Evolutionary conservation across 352 stramenopile species (phyloP), one percentile per base, ranked within the genome.

Genomic region (Phytophthora sojae): DNA sequence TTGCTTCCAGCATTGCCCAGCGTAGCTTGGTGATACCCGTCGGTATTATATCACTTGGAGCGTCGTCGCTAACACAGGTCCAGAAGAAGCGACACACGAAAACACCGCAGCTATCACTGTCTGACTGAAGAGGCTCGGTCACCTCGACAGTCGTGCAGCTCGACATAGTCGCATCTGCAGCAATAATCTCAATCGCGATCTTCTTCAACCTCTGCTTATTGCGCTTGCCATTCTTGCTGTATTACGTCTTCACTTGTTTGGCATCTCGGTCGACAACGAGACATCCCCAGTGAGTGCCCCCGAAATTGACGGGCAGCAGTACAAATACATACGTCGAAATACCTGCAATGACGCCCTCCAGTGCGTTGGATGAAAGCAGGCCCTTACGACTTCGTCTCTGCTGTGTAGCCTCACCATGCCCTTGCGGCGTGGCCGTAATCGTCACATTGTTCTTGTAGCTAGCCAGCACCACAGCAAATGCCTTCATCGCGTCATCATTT

Each of bases 51-150:
- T n/a, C n/a, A n/a, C n/a, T n/a, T n/a, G n/a, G n/a, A n/a, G n/a
- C n/a, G n/a, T n/a, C n/a, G n/a, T n/a, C n/a, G n/a, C n/a, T n/a
- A n/a, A n/a, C n/a, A n/a, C n/a, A n/a, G n/a, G n/a, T n/a, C n/a
- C n/a, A n/a, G n/a, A n/a, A n/a, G n/a, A n/a, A n/a, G n/a, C n/a
- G n/a, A n/a, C n/a, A n/a, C n/a, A n/a, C n/a, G n/a, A n/a, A n/a
- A n/a, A 69, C 61, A 14, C 61, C 51, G 8, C 61, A 69, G 25
- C 25, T 62, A 21, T 62, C 61, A 19, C 54, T 56, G 14, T 62
- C 61, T 2, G n/a, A 49, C 45, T 69, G 61, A 8, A 52, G 39
- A 7, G 51, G 61, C 29, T 56, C 44, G 14, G 39, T 51, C n/a
- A 50, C 44, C 6, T 68, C 39, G 1, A 57, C 11, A 47, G 6